These are phyloP conservation scores for Pinus taeda DNA, from an alignment of 75 land plant species.

Conservation along the genomic window DNA sequence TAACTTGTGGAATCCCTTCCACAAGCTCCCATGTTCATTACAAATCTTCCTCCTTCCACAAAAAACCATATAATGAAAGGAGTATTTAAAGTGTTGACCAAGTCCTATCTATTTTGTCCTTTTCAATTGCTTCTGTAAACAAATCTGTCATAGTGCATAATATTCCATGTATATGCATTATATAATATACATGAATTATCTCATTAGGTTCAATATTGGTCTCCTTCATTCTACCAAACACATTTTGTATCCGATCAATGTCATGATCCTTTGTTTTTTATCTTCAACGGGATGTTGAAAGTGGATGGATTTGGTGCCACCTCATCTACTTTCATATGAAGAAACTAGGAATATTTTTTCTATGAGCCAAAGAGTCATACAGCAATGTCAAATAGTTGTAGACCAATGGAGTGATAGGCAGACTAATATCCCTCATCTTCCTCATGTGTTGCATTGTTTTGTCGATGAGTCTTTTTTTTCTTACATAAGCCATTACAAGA, in stretches of 20 bases:
- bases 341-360: slow-evolving; percentile 36
- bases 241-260: slow-evolving; percentile 57
- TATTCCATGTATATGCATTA: slow-evolving; percentile 70
- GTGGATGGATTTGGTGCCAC: slow-evolving; percentile 60
- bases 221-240: slow-evolving; percentile 56
- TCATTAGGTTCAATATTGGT: slow-evolving; percentile 64
- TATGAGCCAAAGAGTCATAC: slow-evolving; percentile 46
- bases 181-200: slow-evolving; percentile 68
- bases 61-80: slow-evolving; percentile 61
- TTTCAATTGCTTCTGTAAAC: slow-evolving; percentile 57
- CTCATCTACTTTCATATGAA: slow-evolving; percentile 74
- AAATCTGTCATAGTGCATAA: slow-evolving; percentile 50
- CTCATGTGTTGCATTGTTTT: slow-evolving; percentile 63
- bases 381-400: slow-evolving; percentile 73
- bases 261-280: slow-evolving; percentile 63
- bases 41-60: slow-evolving; percentile 49
- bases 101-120: slow-evolving; percentile 41
- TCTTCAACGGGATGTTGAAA: slow-evolving; percentile 74
- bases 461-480: slow-evolving; percentile 46
- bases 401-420: slow-evolving; percentile 58
- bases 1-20: slow-evolving; percentile 33
- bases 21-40: slow-evolving; percentile 54
- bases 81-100: slow-evolving; percentile 76
- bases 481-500: slow-evolving; percentile 63
- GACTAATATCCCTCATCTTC: slow-evolving; percentile 59